A percentile compares a stretch with the other conserved stretches of the same genome.
phyloP scores from a whole-genome alignment of 768 basidiomycete species.

The Xerocomellus amylosporus region DNA sequence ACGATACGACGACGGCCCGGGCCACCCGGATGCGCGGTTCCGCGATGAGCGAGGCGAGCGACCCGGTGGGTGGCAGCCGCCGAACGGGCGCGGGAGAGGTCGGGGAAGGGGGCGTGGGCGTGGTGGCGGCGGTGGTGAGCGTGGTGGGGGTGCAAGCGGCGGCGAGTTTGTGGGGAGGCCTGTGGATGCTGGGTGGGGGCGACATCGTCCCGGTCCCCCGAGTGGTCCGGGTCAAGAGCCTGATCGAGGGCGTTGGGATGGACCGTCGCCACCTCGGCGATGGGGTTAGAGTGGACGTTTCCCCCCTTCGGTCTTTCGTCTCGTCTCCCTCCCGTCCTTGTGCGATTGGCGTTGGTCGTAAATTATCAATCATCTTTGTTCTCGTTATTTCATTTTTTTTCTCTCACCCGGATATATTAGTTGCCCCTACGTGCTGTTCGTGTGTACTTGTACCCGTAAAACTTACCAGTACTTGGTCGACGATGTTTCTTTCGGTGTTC shows the following conservation, averaged over 20 bases:
- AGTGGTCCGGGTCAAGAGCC: conserved; percentile 17
- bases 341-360: conserved; percentile 12
- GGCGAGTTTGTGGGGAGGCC: conserved; percentile 36
- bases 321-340: neutral
- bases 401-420: conserved; percentile 10
- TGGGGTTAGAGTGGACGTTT: conserved; percentile 13
- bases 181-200: conserved; percentile 41
- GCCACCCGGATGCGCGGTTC: conserved; percentile 16
- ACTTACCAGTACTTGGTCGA: conserved; percentile 2
- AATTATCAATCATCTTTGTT: conserved; percentile 28
- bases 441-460: conserved; percentile 19
- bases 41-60: conserved; percentile 38
- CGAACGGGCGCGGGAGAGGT: conserved; percentile 35
- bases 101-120: conserved; percentile 30
- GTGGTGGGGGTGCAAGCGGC: neutral
- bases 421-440: neutral
- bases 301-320: neutral
- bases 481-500: neutral
- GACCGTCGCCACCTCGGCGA: conserved; percentile 27
- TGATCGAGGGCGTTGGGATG: conserved; percentile 29
- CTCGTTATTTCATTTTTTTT: neutral
- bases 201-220: conserved; percentile 30
- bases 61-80: conserved; percentile 23
- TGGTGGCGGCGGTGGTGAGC: neutral
- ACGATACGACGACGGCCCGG: conserved; percentile 26